Base-by-base conservation (phyloP, 148 eudicot species). In the Vaccinium corymbosum region DNA sequence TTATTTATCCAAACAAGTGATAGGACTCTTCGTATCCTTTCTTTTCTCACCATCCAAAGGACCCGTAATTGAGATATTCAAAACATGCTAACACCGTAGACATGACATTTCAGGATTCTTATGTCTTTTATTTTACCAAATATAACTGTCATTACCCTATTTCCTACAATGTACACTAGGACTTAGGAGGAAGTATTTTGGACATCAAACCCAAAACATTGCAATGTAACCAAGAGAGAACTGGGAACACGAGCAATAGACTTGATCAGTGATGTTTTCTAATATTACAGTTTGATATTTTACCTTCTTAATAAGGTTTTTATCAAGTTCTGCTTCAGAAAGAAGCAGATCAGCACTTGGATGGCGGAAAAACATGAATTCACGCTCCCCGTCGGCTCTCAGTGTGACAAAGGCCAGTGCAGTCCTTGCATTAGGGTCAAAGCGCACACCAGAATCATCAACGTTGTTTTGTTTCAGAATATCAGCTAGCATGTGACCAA, bases 281-380 rank as follows among this genome's bases (percentile, higher is more conserved):
- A 3, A 2, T 11, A 22, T 10, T 8, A 11, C 15, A 13, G 4
- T 27, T 68, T 25, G 32, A 22, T 25, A 1, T 32, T 25, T 68
- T 29, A 95, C 98, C 97, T 94, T 87, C 87, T 92, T 79, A 71
- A 95, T 83, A 42, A 94, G 92, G 73, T 91, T 83, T 83, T 83
- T 79, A 89, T 95, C 94, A 46, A 95, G 93, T 80, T 95, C 98
- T 48, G 94, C 86, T 87, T 90, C 89, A 32, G 81, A 87, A 75
- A 95, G 90, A 84, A 91, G 92, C 93, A 94, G 94, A 85, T 95
- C 97, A 46, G 98, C 98, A 87, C 97, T 92, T 46, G 97, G 95
- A 84, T 94, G 79, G 38, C 95, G 93, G 84, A 83, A 94, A 76
- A 94, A 95, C 91, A 95, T 81, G 84, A 93, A 94, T 72, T 95